Conservation (phyloP, 2,329 filamentous ascomycete species). For the Verticillium zaregamsianum region DNA sequence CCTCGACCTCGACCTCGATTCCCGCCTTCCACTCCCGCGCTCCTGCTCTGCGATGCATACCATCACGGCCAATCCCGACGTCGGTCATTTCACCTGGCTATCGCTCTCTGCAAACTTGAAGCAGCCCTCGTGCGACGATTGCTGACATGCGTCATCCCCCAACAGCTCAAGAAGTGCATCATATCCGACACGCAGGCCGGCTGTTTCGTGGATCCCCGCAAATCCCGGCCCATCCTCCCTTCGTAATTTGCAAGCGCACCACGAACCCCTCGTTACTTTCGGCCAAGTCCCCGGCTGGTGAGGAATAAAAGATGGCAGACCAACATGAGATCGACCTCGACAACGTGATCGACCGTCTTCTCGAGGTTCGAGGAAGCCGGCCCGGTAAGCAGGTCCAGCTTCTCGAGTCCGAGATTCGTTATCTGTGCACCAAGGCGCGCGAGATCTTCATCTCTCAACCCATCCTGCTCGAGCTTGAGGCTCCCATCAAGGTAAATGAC, state of each 20-base stretch:
- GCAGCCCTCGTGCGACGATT: not conserved
- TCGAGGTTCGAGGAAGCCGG: slow-evolving; percentile 96
- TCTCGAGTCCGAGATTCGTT: slow-evolving; percentile 92
- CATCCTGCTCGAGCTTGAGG: slow-evolving; percentile 94
- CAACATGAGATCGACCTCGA: slow-evolving; percentile 93
- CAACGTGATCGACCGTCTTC: slow-evolving; percentile 96
- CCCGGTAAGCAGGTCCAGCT: slow-evolving; percentile 98
- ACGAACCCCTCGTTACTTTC: slow-evolving; percentile 20
- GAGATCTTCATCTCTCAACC: slow-evolving; percentile 99
- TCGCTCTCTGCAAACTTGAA: not conserved
- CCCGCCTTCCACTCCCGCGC: not conserved
- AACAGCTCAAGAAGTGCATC: slow-evolving; percentile 16
- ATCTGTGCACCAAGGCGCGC: slow-evolving; percentile 94
- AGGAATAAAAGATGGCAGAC: slow-evolving; percentile 52
- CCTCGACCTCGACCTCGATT: slow-evolving; percentile 2
- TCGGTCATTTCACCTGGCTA: not conserved
- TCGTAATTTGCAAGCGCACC: slow-evolving; percentile 5
- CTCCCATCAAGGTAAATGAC: slow-evolving; percentile 87
- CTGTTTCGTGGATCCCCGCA: not conserved
- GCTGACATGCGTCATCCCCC: not conserved
- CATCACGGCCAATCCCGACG: not conserved
- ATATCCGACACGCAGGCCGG: slow-evolving; percentile 6
- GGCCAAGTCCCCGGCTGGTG: slow-evolving; percentile 39
- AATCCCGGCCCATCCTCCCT: slow-evolving; percentile 11
- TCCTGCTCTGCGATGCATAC: not conserved